phyloP scores from a whole-genome alignment of 176 grass and related monocot species.

The Avena eriantha region DNA sequence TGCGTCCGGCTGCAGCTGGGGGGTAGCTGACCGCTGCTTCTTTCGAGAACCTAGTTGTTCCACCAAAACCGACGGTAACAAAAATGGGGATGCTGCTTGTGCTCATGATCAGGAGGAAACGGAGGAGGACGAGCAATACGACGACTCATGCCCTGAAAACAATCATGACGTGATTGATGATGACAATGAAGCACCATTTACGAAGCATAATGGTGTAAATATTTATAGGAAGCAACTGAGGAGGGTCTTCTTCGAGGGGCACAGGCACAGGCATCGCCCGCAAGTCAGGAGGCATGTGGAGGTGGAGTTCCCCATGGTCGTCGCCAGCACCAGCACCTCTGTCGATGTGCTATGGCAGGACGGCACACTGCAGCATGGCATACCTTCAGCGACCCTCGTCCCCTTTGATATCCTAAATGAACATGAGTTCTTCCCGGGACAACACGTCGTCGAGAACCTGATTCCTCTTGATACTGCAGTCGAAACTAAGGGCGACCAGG shows the following conservation, averaged over 20 bases:
- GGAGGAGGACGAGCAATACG: not conserved
- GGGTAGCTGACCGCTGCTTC: not conserved
- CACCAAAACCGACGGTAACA: not conserved
- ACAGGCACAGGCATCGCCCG: not conserved
- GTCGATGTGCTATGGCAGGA: not conserved
- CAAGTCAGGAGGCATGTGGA: not conserved
- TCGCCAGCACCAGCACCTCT: not conserved
- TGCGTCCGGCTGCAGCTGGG: not conserved
- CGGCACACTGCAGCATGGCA: not conserved
- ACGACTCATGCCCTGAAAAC: too few species aligned
- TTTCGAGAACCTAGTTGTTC: not conserved
- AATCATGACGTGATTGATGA: not conserved
- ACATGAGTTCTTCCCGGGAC: not conserved
- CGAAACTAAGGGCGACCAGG: not conserved
- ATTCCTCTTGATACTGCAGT: not conserved
- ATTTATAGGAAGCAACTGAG: not conserved
- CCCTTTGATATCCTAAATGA: not conserved
- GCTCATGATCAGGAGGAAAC: not conserved
- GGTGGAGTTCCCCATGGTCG: not conserved
- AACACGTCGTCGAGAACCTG: not conserved
- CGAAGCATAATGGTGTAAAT: not conserved
- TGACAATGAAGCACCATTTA: not conserved
- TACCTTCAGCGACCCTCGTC: not conserved
- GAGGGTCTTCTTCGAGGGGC: not conserved
- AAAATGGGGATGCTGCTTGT: not conserved